Conservation (phyloP, 352 stramenopile species). For the Phytophthora fragariaefolia region DNA sequence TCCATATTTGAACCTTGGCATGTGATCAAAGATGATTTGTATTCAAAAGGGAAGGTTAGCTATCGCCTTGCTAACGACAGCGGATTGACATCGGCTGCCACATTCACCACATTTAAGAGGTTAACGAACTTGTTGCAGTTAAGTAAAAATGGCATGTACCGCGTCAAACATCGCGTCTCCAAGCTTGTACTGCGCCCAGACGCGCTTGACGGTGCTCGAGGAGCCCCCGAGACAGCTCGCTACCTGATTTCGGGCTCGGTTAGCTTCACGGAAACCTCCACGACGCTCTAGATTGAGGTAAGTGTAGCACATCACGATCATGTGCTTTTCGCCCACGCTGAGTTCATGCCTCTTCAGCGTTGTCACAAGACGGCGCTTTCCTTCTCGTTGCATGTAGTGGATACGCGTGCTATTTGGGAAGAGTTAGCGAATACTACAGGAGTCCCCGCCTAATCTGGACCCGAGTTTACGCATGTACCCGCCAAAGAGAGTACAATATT, state of each 20-base stretch:
- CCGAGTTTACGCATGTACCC: too few relatives aligned
- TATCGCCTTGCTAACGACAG: neutral
- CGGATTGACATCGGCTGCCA: neutral
- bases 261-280: neutral
- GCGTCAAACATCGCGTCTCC: neutral
- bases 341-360: too few relatives aligned
- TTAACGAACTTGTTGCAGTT: neutral
- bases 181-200: neutral
- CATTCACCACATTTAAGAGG: neutral
- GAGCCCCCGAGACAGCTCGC: neutral
- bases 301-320: too few relatives aligned
- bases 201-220: neutral
- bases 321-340: too few relatives aligned
- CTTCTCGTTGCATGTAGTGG: too few relatives aligned
- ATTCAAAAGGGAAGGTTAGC: neutral
- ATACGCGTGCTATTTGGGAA: too few relatives aligned
- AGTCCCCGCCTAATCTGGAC: too few relatives aligned
- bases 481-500: too few relatives aligned
- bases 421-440: too few relatives aligned
- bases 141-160: neutral
- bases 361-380: too few relatives aligned
- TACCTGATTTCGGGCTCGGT: neutral
- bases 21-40: neutral
- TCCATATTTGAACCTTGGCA: neutral
- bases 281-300: too few relatives aligned